phyloP scores from a whole-genome alignment of 768 basidiomycete genomes.

The Xanthoconium purpureum region DNA sequence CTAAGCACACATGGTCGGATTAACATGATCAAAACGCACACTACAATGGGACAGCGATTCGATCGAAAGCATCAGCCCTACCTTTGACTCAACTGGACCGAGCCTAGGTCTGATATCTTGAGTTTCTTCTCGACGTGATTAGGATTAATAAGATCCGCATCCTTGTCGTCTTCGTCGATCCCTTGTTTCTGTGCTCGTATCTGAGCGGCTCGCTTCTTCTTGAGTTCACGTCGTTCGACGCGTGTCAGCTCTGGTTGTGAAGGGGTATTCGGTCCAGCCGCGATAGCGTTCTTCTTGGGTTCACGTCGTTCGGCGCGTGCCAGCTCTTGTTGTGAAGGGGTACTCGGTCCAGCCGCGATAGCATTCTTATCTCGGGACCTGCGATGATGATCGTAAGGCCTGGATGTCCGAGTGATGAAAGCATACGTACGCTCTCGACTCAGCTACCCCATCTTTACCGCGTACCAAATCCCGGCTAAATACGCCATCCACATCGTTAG shows the following conservation, averaged over 20 bases:
- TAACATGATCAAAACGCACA: neutral
- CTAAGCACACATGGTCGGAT: slow-evolving; percentile 35
- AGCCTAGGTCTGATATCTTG: slow-evolving; percentile 71
- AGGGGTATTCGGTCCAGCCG: slow-evolving; percentile 23
- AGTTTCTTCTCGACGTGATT: slow-evolving; percentile 74
- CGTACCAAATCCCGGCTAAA: slow-evolving; percentile 57
- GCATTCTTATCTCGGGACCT: slow-evolving; percentile 26
- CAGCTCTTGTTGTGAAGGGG: slow-evolving; percentile 48
- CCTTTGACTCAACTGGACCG: slow-evolving; percentile 64
- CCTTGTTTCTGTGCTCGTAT: slow-evolving; percentile 38
- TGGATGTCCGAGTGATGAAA: slow-evolving; percentile 10
- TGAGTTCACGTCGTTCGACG: neutral
- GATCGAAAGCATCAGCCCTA: slow-evolving; percentile 20
- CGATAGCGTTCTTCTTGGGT: slow-evolving; percentile 54
- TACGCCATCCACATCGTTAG: neutral
- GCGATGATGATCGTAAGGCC: slow-evolving; percentile 8
- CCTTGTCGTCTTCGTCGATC: slow-evolving; percentile 54
- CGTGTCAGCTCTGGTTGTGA: slow-evolving; percentile 61
- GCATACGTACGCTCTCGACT: slow-evolving; percentile 42
- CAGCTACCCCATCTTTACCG: slow-evolving; percentile 56
- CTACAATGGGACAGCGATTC: neutral
- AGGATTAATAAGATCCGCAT: slow-evolving; percentile 73
- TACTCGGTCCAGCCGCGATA: slow-evolving; percentile 19
- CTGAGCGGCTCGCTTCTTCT: slow-evolving; percentile 51
- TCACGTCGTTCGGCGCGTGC: slow-evolving; percentile 71